Evolutionary conservation across 352 stramenopile species (phyloP), one percentile per base, ranked within the genome.

Genomic region (Globisporangium okanoganense): DNA sequence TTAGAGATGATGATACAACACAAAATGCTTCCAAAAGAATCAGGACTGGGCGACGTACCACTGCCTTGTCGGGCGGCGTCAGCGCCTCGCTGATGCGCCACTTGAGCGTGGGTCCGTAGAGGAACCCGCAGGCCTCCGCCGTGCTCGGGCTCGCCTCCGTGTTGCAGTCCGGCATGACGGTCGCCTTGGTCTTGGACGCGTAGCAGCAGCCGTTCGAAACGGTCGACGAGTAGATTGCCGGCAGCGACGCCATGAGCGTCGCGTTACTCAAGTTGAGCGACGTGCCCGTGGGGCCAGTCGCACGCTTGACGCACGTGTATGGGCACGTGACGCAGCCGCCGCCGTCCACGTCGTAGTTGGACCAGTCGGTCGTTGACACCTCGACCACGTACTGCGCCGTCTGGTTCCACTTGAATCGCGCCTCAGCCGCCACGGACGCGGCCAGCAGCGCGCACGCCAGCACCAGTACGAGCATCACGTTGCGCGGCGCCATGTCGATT

Each of bases 161-260:
- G 13, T 73, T 76, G 59, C 86, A 95, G 53, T 75, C 76, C 1
- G 86, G 86, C 62, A 79, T 86, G 12, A 69, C 67, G 3, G 71
- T 76, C 14, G 73, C 68, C 48, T 82, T 71, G 54, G 55, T 58
- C 51, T 66, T 64, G 22, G 66, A 36, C 10, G 84, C 74, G 65
- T 91, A 95, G 73, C 86, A 95, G 70, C 86, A 95, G 44, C 86
- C 86, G 65, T 95, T 95, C 54, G 69, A 74, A 24, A 70, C 64
- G 3, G 84, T 75, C 25, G 69, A 53, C 48, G 75, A 82, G 72
- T 95, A 95, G 63, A 95, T 88, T 47, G 71, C 61, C 2, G 86
- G 86, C 1, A 95, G 73, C 18, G 70, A 78, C 1, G 78, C 70
- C 61, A 87, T 83, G 64, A 82, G 69, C 49, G 86, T 92, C 50